A percentile compares a stretch with the other conserved stretches of the same genome.
Conservation (phyloP, 495 filamentous ascomycete genomes). For the Penicillium maclennaniae region DNA sequence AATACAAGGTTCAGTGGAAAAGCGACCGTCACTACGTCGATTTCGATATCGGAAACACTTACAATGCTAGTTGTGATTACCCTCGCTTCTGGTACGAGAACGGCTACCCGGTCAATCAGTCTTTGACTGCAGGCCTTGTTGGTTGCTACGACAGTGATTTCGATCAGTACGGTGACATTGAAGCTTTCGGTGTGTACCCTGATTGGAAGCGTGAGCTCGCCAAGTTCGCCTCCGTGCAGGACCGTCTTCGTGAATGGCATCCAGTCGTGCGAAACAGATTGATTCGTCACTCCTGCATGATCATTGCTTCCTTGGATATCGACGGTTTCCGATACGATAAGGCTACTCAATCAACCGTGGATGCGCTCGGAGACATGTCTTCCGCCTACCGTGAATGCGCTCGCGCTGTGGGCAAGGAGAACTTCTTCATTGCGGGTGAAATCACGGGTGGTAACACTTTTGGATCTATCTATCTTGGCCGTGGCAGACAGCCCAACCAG, state of each 20-base stretch:
- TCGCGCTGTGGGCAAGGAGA: constrained; percentile 50
- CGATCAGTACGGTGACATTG: constrained; percentile 65
- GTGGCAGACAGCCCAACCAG: constrained; percentile 55
- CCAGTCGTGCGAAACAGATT: constrained; percentile 55
- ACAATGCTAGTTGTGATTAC: constrained; percentile 57
- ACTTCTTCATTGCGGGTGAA: constrained; percentile 64
- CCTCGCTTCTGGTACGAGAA: constrained; percentile 65
- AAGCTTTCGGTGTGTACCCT: constrained; percentile 63
- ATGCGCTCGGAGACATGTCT: constrained; percentile 57
- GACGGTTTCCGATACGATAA: constrained; percentile 70
- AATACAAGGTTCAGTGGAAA: constrained; percentile 59
- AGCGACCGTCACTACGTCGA: constrained; percentile 54
- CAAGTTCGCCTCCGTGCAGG: constrained; percentile 72
- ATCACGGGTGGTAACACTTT: constrained; percentile 62
- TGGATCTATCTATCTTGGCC: constrained; percentile 62
- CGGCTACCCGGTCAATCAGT: constrained; percentile 49
- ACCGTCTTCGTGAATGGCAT: constrained; percentile 69
- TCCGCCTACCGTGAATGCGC: constrained; percentile 54
- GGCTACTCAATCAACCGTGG: constrained; percentile 59
- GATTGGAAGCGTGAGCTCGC: constrained; percentile 66
- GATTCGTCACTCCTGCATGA: constrained; percentile 61
- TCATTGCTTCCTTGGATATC: constrained; percentile 58
- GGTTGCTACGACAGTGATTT: constrained; percentile 70
- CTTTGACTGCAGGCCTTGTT: constrained; percentile 40
- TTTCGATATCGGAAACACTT: constrained; percentile 54